Evolutionary conservation across 345 rosid species (phyloP).

Genomic region (Moringa oleifera): DNA sequence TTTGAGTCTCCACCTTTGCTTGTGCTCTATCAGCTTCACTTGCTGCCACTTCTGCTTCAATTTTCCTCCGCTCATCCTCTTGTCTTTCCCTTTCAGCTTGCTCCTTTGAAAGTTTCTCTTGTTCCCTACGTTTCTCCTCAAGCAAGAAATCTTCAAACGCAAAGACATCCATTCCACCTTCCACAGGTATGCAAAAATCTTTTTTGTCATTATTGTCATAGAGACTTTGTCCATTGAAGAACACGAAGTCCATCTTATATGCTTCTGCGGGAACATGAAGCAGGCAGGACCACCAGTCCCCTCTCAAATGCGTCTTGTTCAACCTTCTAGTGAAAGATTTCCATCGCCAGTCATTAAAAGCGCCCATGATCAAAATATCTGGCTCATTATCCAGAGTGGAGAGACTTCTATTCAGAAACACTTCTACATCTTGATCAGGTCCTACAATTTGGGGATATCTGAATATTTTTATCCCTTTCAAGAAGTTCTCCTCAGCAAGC

Average conservation of each 20-base stretch:
- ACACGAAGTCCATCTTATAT: conserved; percentile 83
- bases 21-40: conserved; percentile 70
- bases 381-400: conserved; percentile 54
- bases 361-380: conserved; percentile 78
- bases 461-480: conserved; percentile 49
- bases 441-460: conserved; percentile 51
- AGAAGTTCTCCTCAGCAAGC: conserved; percentile 48
- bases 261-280: conserved; percentile 84
- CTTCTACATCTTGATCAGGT: conserved; percentile 69
- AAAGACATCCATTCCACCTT: conserved; percentile 64
- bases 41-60: conserved; percentile 67
- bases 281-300: conserved; percentile 90
- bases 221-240: conserved; percentile 65
- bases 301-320: conserved; percentile 49
- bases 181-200: conserved; percentile 64
- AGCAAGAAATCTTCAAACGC: conserved; percentile 84
- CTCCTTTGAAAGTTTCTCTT: conserved; percentile 67
- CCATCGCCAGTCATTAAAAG: conserved; percentile 94
- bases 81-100: conserved; percentile 70
- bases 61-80: conserved; percentile 68
- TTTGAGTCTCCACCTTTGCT: conserved; percentile 62
- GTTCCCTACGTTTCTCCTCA: conserved; percentile 76
- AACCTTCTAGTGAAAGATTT: conserved; percentile 65
- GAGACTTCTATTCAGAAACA: conserved; percentile 59
- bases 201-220: conserved; percentile 72